Base-by-base conservation (phyloP, 2,329 filamentous ascomycete species). In the Alternaria atra region DNA sequence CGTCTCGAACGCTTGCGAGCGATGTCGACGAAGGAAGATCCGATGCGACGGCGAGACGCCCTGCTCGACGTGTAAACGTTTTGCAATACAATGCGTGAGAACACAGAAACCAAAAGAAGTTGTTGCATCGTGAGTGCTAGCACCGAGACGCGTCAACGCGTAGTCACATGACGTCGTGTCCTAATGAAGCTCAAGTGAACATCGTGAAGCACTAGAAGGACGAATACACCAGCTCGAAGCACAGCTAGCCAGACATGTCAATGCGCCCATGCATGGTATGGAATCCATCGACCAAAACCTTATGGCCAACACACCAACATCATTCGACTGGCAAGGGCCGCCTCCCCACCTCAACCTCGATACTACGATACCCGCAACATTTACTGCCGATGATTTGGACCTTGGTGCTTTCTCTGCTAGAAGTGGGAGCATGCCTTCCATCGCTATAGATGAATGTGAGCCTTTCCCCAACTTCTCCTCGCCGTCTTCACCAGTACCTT, bases 201-300 rank as follows among this genome's bases (percentile, higher is more conserved):
- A 77, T 43, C 72, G 75, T 64, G 71, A 73, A 47, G 75, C 74
- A 23, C 61, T 78, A 34, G 76, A 77, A 57, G 71, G 69, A 60
- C 73, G 76, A 67, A 78, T 78, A 69, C 75, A 77, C 48, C 75
- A 77, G 37, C 66, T 78, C 9, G 76, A 78, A 51, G 73, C 76
- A 5, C 76, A 78, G 51, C 60, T 78, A 15, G 74, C 74, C 20
- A 70, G 73, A 5, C 74, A 77, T 30, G 73, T 77, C 1, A 76
- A 71, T 57, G 70, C 74, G 8, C 76, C 75, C 20, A 76, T 77
- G 71, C 73, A 76, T 39, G 76, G 74, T 9, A 75, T 78, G 76
- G 75, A 77, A 54, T 70, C 70, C 4, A 73, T 76, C 46, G 68
- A 75, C 55, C 61, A 70, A 37, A 70, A 64, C 51, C 58, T 76